A percentile compares a stretch with the other conserved stretches of the same genome.
phyloP scores from a whole-genome alignment of 306 rosid genomes.

The Cucurbita ficifolia region DNA sequence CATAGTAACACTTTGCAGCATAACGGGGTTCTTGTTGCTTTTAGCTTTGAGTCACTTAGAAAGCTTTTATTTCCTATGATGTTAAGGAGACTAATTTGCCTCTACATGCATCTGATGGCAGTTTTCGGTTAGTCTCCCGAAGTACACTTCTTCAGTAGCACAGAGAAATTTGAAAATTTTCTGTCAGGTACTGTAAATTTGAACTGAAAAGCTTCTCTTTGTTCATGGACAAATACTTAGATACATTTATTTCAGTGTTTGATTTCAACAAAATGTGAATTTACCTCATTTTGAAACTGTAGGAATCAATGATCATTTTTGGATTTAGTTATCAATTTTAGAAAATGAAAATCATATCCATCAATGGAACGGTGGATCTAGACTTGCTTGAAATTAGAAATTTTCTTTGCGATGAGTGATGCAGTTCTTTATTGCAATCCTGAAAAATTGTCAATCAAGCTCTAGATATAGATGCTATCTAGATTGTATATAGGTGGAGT shows the following conservation, averaged over 20 bases:
- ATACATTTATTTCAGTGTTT: not conserved
- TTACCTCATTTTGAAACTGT: not conserved
- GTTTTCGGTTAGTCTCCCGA: slow-evolving; percentile 64
- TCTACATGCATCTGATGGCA: slow-evolving; percentile 21
- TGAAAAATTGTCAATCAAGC: not conserved
- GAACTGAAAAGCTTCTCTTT: not conserved
- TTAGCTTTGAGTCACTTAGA: not conserved
- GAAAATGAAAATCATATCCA: not conserved
- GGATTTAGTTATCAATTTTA: not conserved
- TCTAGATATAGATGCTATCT: not conserved
- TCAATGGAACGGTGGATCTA: not conserved
- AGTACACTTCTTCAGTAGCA: slow-evolving; percentile 62
- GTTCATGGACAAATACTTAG: not conserved
- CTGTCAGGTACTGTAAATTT: slow-evolving; percentile 41
- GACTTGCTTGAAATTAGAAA: not conserved
- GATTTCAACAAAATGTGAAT: not conserved
- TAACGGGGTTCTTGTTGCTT: not conserved
- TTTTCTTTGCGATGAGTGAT: not conserved
- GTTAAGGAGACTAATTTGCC: slow-evolving; percentile 6
- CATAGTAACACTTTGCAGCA: not conserved
- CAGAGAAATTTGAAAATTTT: slow-evolving; percentile 66
- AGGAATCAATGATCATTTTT: not conserved
- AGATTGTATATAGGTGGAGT: not conserved
- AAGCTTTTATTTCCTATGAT: not conserved
- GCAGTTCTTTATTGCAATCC: not conserved